Conservation (phyloP, 2,329 filamentous ascomycete species). For the Penicillium sp. region DNA sequence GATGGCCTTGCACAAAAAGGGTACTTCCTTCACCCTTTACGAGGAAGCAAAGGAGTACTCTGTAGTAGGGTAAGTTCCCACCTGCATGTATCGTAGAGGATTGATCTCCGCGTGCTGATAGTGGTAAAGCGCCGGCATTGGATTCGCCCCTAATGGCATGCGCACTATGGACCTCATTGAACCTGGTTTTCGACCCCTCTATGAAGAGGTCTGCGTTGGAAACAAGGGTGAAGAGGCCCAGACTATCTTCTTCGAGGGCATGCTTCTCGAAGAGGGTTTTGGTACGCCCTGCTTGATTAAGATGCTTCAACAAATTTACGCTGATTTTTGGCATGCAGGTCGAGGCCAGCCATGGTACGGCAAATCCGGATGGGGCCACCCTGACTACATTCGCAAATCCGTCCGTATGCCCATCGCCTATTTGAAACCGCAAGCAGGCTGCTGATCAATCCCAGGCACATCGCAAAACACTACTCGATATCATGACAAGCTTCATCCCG, state of each 20-base stretch:
- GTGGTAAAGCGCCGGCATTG: conserved; percentile 11
- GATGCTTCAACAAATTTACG: not conserved
- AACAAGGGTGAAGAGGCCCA: conserved; percentile 8
- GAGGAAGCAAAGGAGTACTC: conserved; percentile 19
- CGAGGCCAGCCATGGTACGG: conserved; percentile 13
- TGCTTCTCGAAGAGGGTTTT: conserved; percentile 11
- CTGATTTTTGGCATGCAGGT: not conserved
- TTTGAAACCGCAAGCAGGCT: conserved; percentile 1
- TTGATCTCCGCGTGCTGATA: not conserved
- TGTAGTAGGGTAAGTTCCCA: conserved; percentile 14
- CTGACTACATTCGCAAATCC: conserved; percentile 15
- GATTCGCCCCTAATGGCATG: conserved; percentile 15
- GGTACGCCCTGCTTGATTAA: not conserved
- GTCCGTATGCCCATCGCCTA: conserved; percentile 9
- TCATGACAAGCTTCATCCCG: conserved; percentile 16
- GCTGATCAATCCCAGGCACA: conserved; percentile 12
- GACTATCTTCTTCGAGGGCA: conserved; percentile 13
- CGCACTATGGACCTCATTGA: conserved; percentile 10
- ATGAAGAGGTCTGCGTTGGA: conserved; percentile 14
- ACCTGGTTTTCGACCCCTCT: conserved; percentile 10
- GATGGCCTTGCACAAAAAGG: conserved; percentile 14
- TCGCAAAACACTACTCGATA: conserved; percentile 12
- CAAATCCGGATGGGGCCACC: conserved; percentile 16
- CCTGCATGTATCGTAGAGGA: not conserved
- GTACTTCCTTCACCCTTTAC: conserved; percentile 16